Evolutionary conservation across 2,329 filamentous ascomycete species (phyloP).

Genomic region (Lachnum nothofagi): DNA sequence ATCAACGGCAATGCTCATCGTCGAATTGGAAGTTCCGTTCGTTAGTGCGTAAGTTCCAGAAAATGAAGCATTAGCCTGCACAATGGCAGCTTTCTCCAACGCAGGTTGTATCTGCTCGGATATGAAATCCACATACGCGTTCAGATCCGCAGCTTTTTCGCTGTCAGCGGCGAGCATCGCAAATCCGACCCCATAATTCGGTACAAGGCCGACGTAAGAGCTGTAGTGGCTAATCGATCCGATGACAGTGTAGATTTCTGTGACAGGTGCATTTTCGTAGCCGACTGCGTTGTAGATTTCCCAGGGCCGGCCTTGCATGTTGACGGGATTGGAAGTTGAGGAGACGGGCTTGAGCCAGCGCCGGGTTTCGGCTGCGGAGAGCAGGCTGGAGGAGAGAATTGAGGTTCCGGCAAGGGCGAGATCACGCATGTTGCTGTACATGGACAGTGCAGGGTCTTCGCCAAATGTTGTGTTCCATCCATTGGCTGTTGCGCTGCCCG

Average conservation of each 20-base stretch:
- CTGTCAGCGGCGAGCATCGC: conserved; percentile 5
- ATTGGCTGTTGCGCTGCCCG: neutral
- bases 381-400: conserved; percentile 6
- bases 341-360: conserved; percentile 8
- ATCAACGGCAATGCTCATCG: neutral
- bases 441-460: neutral
- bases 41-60: neutral
- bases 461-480: neutral
- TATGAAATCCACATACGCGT: neutral
- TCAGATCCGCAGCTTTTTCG: neutral
- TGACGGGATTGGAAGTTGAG: neutral
- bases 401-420: neutral
- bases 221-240: conserved; percentile 1
- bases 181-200: conserved; percentile 8
- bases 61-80: neutral
- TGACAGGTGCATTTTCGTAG: neutral
- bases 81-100: neutral
- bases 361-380: neutral
- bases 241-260: conserved; percentile 3
- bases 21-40: neutral
- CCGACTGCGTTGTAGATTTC: neutral
- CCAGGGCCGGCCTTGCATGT: conserved; percentile 5
- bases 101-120: neutral
- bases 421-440: conserved; percentile 1
- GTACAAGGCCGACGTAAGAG: conserved; percentile 1